These are phyloP conservation scores for Malus sieversii DNA, from an alignment of 306 rosid species.

Conservation along the genomic window DNA sequence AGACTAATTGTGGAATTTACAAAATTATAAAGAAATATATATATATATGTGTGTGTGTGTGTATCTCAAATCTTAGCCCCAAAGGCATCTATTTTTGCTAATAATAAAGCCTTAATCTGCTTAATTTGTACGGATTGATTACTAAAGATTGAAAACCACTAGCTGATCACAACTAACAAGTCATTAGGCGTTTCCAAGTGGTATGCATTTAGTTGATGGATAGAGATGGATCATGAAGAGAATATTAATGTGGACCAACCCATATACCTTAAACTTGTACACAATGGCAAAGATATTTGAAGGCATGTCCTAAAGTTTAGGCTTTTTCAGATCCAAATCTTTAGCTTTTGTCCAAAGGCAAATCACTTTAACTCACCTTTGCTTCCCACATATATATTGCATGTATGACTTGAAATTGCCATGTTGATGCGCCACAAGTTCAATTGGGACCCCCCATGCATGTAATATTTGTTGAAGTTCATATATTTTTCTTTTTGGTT, in stretches of 20 bases:
- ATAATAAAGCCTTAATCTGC: not conserved
- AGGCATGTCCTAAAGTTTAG: slow-evolving; percentile 52
- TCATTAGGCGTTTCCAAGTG: no score
- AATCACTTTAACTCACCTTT: slow-evolving; percentile 17
- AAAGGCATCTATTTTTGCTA: not conserved
- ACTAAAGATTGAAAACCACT: slow-evolving; percentile 4
- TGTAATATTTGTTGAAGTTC: slow-evolving; percentile 17
- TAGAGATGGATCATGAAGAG: not conserved
- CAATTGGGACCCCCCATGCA: slow-evolving; percentile 23
- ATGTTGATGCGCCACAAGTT: slow-evolving; percentile 60
- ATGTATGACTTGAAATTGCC: slow-evolving; percentile 21
- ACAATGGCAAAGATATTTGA: slow-evolving; percentile 20
- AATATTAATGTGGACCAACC: slow-evolving; percentile 11
- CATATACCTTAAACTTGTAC: slow-evolving; percentile 20
- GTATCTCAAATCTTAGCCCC: not conserved
- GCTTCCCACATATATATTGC: not conserved
- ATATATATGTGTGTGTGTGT: no score
- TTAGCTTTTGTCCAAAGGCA: slow-evolving; percentile 22
- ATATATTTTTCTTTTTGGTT: not conserved
- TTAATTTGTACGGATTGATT: not conserved
- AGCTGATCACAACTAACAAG: not conserved
- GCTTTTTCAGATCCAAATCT: slow-evolving; percentile 50
- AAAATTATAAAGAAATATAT: not conserved
- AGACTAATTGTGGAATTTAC: not conserved
- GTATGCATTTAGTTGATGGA: not conserved